A percentile compares a stretch with the other conserved stretches of the same genome.
phyloP scores from a whole-genome alignment of 768 basidiomycete genomes.

The Naganishia antarctica region DNA sequence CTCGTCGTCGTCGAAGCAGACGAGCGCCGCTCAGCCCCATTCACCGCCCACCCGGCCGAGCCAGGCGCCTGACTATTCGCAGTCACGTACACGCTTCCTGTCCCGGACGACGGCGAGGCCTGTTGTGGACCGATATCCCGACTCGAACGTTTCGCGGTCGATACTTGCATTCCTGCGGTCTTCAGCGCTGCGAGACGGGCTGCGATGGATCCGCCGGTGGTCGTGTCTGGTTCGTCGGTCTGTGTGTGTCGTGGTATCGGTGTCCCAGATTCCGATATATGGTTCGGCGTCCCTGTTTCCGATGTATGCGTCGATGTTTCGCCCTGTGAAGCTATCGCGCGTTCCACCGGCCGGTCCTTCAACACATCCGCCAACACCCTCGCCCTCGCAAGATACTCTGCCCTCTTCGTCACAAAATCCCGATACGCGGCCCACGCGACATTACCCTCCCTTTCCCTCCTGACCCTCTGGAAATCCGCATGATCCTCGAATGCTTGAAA shows the following conservation, averaged over 20 bases:
- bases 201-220: constrained; percentile 66
- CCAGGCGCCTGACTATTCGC: constrained; percentile 2
- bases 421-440: constrained; percentile 61
- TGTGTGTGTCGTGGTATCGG: too few relatives aligned
- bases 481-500: constrained; percentile 25
- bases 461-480: constrained; percentile 21
- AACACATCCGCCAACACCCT: constrained; percentile 55
- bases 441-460: constrained; percentile 45
- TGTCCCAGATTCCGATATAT: too few relatives aligned
- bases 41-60: background rate
- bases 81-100: background rate
- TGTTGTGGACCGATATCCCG: constrained; percentile 50
- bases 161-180: constrained; percentile 64
- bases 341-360: constrained; percentile 52
- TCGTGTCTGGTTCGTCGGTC: constrained; percentile 52
- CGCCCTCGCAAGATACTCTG: constrained; percentile 51
- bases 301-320: constrained; percentile 7
- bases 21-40: too few relatives aligned
- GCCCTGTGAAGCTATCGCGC: background rate
- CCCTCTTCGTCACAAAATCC: constrained; percentile 63
- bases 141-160: constrained; percentile 59
- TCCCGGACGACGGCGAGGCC: background rate
- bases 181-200: constrained; percentile 73
- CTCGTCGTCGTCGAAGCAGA: too few relatives aligned
- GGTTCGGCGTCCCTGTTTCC: constrained; percentile 31